Evolutionary conservation across 352 stramenopile genomes (phyloP), one percentile per base, ranked within the genome.

Genomic region (Pythium dissotocum): DNA sequence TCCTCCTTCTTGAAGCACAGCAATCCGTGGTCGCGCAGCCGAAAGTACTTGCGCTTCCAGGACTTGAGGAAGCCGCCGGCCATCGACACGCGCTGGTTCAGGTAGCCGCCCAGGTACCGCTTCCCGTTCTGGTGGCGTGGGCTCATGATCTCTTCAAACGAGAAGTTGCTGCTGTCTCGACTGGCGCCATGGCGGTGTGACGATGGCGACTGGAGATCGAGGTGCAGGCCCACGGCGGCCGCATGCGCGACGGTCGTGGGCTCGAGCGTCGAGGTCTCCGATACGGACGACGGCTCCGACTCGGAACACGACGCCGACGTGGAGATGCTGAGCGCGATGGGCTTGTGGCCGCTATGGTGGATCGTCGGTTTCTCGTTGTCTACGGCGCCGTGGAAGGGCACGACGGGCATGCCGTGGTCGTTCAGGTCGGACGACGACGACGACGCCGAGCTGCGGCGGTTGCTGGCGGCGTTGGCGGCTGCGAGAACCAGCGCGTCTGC

Each of bases 31-130:
- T 91, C 82, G 14, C 79, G 71, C 46, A 92, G 69, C 2, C 86
- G 76, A 68, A 92, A 94, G 61, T 87, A 94, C 48, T 82, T 87
- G 44, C 75, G 77, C 71, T 88, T 86, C 78, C 85, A 91, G 32
- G 71, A 75, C 61, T 89, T 90, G 35, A 91, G 75, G 35, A 92
- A 80, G 13, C 85, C 83, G 16, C 69, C 80, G 13, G 79, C 79
- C 65, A 85, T 82, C 0, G 79, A 72, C 0, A 85, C 77, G 33
- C 83, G 76, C 21, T 89, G 86, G 35, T 79, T 75, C 28, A 94
- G 57, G 46, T 87, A 88, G 10, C 84, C 84, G 16, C 77, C 69
- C 9, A 85, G 69, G 58, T 84, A 90, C 4, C 76, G 77, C 70
- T 85, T 83, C 48, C 80, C 78, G 58, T 82, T 89, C 46, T 78